phyloP scores from a whole-genome alignment of 306 rosid genomes.

The apple (Malus domestica) region DNA sequence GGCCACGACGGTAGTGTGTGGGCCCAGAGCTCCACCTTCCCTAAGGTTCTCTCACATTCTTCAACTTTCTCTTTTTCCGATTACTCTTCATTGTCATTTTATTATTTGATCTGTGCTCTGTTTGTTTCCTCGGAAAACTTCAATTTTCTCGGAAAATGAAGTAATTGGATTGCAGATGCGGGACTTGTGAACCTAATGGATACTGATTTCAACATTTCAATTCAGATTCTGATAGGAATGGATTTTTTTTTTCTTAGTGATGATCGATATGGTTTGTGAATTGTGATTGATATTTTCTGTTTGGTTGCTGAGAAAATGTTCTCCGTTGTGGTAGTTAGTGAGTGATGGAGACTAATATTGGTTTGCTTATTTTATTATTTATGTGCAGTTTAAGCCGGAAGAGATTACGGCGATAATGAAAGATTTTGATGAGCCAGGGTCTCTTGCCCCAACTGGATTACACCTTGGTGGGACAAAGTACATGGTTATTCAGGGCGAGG shows the following conservation, averaged over 20 bases:
- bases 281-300: not conserved
- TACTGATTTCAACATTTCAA: not conserved
- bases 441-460: slow-evolving; percentile 75
- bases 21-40: slow-evolving; percentile 70
- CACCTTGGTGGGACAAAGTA: slow-evolving; percentile 71
- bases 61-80: not conserved
- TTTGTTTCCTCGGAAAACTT: not conserved
- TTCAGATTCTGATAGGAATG: not conserved
- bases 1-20: slow-evolving; percentile 76
- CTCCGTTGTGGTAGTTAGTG: not conserved
- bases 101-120: not conserved
- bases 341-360: not conserved
- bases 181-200: not conserved
- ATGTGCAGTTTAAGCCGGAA: slow-evolving; percentile 49
- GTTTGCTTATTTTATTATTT: not conserved
- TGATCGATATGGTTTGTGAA: not conserved
- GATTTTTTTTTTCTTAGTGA: not conserved
- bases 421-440: slow-evolving; percentile 63
- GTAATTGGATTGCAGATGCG: not conserved
- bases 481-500: slow-evolving; percentile 83
- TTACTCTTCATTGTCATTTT: not conserved
- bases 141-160: not conserved
- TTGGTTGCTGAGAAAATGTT: not conserved
- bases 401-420: slow-evolving; percentile 47
- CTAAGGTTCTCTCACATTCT: slow-evolving; percentile 42